Percentiles rank a stretch among this genome's conserved stretches.
Evolutionary conservation across 2,329 filamentous ascomycete genomes (phyloP).

Genomic region (Colletotrichum sp.): DNA sequence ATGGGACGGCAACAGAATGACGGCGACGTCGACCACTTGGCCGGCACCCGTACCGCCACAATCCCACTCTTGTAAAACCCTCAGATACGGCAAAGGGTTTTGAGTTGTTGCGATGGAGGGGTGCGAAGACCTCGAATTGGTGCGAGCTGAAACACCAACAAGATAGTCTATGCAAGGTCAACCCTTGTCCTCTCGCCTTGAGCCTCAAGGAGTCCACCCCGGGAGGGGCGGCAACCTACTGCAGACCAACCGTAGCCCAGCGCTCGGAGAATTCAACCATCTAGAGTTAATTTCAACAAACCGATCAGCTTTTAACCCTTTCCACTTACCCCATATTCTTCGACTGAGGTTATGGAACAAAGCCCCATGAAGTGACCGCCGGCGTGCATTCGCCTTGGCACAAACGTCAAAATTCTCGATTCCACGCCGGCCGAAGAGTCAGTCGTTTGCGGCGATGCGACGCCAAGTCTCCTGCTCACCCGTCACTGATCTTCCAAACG

Average conservation of each 20-base stretch:
- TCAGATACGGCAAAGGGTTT: constrained; percentile 11
- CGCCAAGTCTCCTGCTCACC: background rate
- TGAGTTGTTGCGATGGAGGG: constrained; percentile 20
- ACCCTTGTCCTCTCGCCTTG: constrained; percentile 10
- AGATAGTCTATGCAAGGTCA: constrained; percentile 11
- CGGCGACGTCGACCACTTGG: background rate
- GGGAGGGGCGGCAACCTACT: background rate
- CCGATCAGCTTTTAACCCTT: background rate
- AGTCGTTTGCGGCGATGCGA: background rate
- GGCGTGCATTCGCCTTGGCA: background rate
- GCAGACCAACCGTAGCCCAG: background rate
- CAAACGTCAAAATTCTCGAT: background rate
- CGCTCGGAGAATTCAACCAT: constrained; percentile 2
- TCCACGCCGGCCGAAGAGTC: background rate
- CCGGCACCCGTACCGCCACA: constrained; percentile 5
- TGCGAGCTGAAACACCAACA: constrained; percentile 16
- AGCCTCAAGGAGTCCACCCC: constrained; percentile 6
- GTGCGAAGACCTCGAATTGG: constrained; percentile 12
- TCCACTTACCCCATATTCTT: background rate
- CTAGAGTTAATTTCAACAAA: background rate
- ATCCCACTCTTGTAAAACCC: constrained; percentile 16
- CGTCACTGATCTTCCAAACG: background rate
- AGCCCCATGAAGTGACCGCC: background rate
- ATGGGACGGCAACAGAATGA: constrained; percentile 6
- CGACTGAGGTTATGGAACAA: background rate